phyloP scores from a whole-genome alignment of 176 grass and related monocot species.

The Microstegium vimineum region DNA sequence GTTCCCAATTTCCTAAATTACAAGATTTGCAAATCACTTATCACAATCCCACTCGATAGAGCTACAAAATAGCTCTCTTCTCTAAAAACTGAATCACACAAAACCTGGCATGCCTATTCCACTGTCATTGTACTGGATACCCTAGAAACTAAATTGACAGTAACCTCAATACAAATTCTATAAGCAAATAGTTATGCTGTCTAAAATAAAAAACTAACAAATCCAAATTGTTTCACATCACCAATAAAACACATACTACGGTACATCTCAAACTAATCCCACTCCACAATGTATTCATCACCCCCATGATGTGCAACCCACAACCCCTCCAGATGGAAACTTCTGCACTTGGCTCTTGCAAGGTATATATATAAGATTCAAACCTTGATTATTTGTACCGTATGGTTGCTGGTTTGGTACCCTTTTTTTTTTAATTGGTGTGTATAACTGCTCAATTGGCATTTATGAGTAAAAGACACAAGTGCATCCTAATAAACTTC shows the following conservation, averaged over 20 bases:
- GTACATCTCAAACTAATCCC: slow-evolving; percentile 1
- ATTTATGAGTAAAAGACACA: neutral
- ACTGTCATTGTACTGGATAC: neutral
- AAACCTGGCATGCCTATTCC: neutral
- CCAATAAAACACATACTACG: neutral
- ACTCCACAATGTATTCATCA: neutral
- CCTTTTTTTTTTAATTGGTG: neutral
- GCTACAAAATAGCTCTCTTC: neutral
- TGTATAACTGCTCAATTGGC: neutral
- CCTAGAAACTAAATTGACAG: neutral
- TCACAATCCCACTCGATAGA: neutral
- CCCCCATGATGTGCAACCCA: neutral
- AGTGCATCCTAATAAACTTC: neutral
- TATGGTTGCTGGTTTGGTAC: neutral
- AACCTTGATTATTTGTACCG: neutral
- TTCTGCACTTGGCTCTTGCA: neutral
- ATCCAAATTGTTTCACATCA: neutral
- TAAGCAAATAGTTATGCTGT: neutral
- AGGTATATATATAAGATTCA: neutral
- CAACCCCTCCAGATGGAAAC: neutral
- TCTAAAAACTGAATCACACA: neutral
- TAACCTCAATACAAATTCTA: neutral
- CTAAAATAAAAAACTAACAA: neutral
- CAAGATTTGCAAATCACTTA: neutral
- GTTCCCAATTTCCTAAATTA: neutral